These are phyloP conservation scores for Nicotiana noctiflora DNA, from an alignment of 257 asterid genomes.

Conservation along the genomic window DNA sequence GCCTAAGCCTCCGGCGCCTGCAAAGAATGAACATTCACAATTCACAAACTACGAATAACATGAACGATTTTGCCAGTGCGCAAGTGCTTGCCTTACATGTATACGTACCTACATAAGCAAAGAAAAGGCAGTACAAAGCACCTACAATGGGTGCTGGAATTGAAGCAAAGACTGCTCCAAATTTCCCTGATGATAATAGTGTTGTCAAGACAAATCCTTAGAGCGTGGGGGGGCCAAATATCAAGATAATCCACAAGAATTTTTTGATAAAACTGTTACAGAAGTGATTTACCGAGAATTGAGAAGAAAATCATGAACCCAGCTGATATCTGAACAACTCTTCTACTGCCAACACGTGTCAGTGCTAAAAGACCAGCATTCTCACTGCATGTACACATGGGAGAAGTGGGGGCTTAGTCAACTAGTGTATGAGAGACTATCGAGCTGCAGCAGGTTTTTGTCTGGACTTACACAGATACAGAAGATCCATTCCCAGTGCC, in stretches of 20 bases:
- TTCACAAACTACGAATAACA: background rate
- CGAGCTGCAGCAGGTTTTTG: background rate
- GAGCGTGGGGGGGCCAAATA: background rate
- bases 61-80: background rate
- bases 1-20: constrained; percentile 78
- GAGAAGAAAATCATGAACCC: constrained; percentile 97
- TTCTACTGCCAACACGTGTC: constrained; percentile 90
- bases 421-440: background rate
- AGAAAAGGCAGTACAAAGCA: constrained; percentile 83
- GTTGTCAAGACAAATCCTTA: background rate
- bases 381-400: constrained; percentile 37
- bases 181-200: constrained; percentile 50
- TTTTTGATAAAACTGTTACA: background rate
- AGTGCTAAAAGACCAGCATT: constrained; percentile 87
- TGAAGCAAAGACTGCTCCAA: constrained; percentile 92
- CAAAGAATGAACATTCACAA: background rate
- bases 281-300: constrained; percentile 53
- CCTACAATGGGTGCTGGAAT: constrained; percentile 91
- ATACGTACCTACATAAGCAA: constrained; percentile 75
- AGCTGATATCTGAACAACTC: constrained; percentile 93
- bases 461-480: constrained; percentile 70
- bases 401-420: background rate
- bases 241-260: background rate
- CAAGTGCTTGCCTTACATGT: background rate
- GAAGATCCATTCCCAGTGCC: constrained; percentile 88